These are phyloP conservation scores for Fusarium nisikadoi DNA, from an alignment of 2,329 filamentous ascomycete genomes.

Conservation along the genomic window DNA sequence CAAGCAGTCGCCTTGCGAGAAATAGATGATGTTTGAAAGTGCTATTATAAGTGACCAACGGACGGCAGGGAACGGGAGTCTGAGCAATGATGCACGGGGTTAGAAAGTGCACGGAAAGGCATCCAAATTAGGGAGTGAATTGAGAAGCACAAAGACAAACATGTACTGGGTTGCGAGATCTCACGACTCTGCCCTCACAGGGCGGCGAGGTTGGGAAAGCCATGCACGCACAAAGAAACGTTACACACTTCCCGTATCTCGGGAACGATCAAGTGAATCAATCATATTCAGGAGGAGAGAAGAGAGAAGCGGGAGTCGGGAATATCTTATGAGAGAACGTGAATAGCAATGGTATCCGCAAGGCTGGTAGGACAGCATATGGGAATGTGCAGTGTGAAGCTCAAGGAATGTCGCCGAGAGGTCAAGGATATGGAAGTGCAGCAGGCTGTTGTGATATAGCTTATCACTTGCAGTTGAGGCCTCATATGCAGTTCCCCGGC, in stretches of 20 bases:
- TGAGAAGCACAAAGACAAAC: not conserved
- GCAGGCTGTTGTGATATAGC: not conserved
- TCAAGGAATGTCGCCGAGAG: not conserved
- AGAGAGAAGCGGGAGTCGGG: not conserved
- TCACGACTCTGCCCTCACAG: not conserved
- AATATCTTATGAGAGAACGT: not conserved
- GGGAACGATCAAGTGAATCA: not conserved
- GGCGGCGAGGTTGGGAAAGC: not conserved
- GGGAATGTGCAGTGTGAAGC: not conserved
- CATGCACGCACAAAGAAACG: not conserved
- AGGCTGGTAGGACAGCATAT: not conserved
- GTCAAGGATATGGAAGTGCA: not conserved
- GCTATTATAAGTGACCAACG: not conserved
- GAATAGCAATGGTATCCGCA: not conserved
- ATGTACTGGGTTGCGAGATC: not conserved
- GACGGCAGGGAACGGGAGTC: not conserved
- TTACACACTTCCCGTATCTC: constrained; percentile 6
- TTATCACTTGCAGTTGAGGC: not conserved
- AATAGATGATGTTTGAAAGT: not conserved
- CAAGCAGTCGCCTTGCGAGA: not conserved
- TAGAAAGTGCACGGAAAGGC: not conserved
- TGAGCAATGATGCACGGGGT: not conserved
- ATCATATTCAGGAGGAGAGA: not conserved
- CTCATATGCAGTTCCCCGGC: not conserved
- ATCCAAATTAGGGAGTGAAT: not conserved